A percentile compares a stretch with the other conserved stretches of the same genome.
Evolutionary conservation across 2,329 filamentous ascomycete genomes (phyloP).

Genomic region (Colletotrichum endophyticum): DNA sequence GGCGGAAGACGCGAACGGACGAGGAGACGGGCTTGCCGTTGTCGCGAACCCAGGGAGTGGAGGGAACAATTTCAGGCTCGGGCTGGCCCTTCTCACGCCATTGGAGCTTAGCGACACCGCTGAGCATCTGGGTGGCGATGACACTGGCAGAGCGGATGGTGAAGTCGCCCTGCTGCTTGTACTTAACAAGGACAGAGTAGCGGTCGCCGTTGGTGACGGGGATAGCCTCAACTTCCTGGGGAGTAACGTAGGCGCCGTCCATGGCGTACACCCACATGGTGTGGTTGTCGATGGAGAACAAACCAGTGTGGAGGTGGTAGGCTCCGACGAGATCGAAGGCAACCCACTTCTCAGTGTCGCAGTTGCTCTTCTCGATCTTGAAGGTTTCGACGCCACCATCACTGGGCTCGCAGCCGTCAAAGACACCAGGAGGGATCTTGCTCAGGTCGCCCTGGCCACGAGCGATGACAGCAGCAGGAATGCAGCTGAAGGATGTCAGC

Average conservation of each 20-base stretch:
- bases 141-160: slow-evolving; percentile 58
- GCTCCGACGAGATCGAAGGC: slow-evolving; percentile 61
- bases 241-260: slow-evolving; percentile 59
- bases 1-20: slow-evolving; percentile 48
- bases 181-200: slow-evolving; percentile 54
- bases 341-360: slow-evolving; percentile 49
- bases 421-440: slow-evolving; percentile 46
- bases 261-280: slow-evolving; percentile 59
- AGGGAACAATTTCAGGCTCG: slow-evolving; percentile 21
- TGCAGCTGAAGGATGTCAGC: slow-evolving; percentile 28
- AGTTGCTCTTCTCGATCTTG: slow-evolving; percentile 28
- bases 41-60: slow-evolving; percentile 52
- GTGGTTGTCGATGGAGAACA: slow-evolving; percentile 57
- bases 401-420: slow-evolving; percentile 53
- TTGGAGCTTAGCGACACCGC: slow-evolving; percentile 54
- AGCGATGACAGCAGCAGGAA: slow-evolving; percentile 46
- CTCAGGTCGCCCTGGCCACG: slow-evolving; percentile 33
- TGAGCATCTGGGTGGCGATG: slow-evolving; percentile 58
- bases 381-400: slow-evolving; percentile 48
- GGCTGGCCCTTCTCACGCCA: slow-evolving; percentile 28
- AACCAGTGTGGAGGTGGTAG: slow-evolving; percentile 48
- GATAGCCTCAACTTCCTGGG: slow-evolving; percentile 36
- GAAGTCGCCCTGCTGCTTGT: slow-evolving; percentile 54
- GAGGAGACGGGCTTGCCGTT: slow-evolving; percentile 47
- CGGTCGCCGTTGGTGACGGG: slow-evolving; percentile 56